Evolutionary conservation across 2,329 filamentous ascomycete species (phyloP).

Genomic region (Colletotrichum shisoi): DNA sequence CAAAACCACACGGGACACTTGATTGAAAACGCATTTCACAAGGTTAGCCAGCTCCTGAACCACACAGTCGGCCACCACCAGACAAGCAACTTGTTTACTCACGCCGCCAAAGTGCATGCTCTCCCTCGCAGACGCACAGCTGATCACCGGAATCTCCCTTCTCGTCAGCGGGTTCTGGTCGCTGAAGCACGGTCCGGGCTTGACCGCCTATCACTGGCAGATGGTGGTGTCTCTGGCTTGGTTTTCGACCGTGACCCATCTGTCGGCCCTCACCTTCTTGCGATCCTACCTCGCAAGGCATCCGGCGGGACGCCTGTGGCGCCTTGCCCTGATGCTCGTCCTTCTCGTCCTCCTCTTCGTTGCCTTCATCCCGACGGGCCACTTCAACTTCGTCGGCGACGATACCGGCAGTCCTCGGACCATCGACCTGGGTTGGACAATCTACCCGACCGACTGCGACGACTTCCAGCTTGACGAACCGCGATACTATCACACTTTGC

Average conservation of each 20-base stretch:
- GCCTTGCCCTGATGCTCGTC: background rate
- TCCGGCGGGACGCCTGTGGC: background rate
- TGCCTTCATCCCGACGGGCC: background rate
- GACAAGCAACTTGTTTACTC: background rate
- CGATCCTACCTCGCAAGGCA: constrained; percentile 5
- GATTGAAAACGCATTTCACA: background rate
- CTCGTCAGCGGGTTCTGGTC: constrained; percentile 9
- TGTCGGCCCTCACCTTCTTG: constrained; percentile 14
- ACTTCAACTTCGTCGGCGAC: background rate
- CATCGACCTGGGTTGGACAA: background rate
- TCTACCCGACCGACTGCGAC: constrained; percentile 5
- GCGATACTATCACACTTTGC: background rate
- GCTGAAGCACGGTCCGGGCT: background rate
- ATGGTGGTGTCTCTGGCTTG: constrained; percentile 14
- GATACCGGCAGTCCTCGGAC: rapidly evolving
- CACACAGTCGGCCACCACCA: too few relatives aligned
- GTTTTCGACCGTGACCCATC: constrained; percentile 15
- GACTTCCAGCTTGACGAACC: background rate
- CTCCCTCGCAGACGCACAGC: constrained; percentile 4
- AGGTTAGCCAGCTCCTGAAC: background rate
- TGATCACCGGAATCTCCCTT: constrained; percentile 7
- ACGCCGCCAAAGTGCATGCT: constrained; percentile 9
- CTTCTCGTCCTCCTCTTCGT: background rate
- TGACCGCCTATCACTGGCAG: constrained; percentile 20
- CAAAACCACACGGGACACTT: background rate